Base-by-base conservation (phyloP, 768 basidiomycete species). In the Suillus spraguei region DNA sequence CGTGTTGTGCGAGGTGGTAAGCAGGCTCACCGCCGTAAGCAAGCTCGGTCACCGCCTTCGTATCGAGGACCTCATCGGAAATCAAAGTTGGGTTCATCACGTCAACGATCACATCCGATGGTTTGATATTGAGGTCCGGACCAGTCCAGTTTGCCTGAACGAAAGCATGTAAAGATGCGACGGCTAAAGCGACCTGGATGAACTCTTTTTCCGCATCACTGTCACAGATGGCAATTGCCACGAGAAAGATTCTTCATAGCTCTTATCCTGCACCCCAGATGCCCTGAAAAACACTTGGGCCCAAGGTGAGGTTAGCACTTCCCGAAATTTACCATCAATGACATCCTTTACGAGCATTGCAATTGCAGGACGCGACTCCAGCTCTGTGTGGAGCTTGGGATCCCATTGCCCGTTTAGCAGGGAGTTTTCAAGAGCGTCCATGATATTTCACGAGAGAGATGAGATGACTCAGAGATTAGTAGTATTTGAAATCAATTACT, bases 71-170 rank as follows among this genome's bases (percentile, higher is more conserved):
- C 24, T 86, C 81, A 42, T 87, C 82, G 42, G 80, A 78, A 35
- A 77, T 41, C 20, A 61, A n/a, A 3, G 65, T 32, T n/a, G 69
- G 53, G 38, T 72, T 66, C 35, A 68, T 67, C 46, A 79, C 69
- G 32, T 84, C 79, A 63, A 74, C 52, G 68, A 82, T 70, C 54
- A 81, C 59, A 41, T 78, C 79, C 67, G 77, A 68, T 52, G 82
- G 72, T 65, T 76, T 74, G 65, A 95, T 74, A 64, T 87, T 79
- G 49, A 97, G 83, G 69, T 91, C 84, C 3, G 97, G 97, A 6
- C 97, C 97, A 0, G 96, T 98, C 95, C 95, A 99, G 76, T 99
- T 99, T 35, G 81, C 83, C 74, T 99, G 97, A 5, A 95, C 81
- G 78, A 96, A 99, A 0, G 92, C 87, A 66, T 97, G 94, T 28